Evolutionary conservation across 306 rosid genomes (phyloP), one percentile per base, ranked within the genome.

Genomic region (Ziziphus jujuba): DNA sequence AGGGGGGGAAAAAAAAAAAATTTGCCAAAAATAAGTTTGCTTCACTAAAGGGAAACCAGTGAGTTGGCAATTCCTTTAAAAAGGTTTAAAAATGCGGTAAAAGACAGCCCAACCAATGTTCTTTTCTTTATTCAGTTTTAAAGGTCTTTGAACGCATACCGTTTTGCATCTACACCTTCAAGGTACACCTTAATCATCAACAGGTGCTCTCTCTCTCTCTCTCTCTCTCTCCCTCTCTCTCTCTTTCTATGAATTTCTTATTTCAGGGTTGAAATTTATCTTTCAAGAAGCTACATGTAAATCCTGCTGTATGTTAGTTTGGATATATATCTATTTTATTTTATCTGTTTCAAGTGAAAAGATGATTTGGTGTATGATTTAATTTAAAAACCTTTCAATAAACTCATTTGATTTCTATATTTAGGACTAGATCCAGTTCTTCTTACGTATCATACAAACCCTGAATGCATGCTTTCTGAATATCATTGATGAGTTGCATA

Each of bases 11-110:
- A 40, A 1, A 10, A 40, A 51, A n/a, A 47, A 72, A 77, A 86
- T 74, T 65, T 82, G 72, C 68, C 62, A 38, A 80, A 67, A 45
- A 66, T 36, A 68, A 79, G 85, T 56, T 87, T 83, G 91, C 91
- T 89, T 91, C 82, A 70, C 65, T 63, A 56, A 83, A 79, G 43
- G 91, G 88, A 59, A 83, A 70, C 89, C 36, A 79, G 79, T 71
- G 95, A 85, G 97, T 82, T 89, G 91, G 85, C 91, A 67, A 67
- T 74, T 82, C 80, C 75, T 57, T 73, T 74, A 28, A 40, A 61
- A 81, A 75, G 54, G 61, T 56, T 35, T 16, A 67, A 72, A 25
- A 71, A 44, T 66, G 66, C 20, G 58, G 65, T 60, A 57, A 83
- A 54, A 73, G 90, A 80, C 63, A 80, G 71, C 69, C 80, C 77